Percentiles rank a stretch among this genome's conserved stretches.
Conservation (phyloP, 2,329 filamentous ascomycete species). For the Cryphonectria nitschkei region DNA sequence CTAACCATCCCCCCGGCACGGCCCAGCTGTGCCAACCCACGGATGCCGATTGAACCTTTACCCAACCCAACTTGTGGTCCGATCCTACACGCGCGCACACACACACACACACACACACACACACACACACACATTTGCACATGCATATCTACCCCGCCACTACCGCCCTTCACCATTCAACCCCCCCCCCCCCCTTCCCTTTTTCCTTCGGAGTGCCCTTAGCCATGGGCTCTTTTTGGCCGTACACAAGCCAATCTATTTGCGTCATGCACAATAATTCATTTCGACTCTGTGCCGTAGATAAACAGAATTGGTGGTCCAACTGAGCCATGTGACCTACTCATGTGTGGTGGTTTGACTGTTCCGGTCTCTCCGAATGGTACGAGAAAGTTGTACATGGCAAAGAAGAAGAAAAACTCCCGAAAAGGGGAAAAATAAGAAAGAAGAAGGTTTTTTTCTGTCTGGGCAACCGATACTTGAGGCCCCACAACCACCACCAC, state of each 20-base stretch:
- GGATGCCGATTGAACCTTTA: neutral
- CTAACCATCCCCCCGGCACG: neutral
- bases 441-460: neutral
- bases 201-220: neutral
- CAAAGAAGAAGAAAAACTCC: neutral
- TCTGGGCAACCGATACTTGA: neutral
- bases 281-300: neutral
- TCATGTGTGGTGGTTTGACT: neutral
- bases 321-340: neutral
- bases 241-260: neutral
- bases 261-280: neutral
- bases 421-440: neutral
- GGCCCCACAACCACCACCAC: neutral
- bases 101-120: slow-evolving; percentile 8
- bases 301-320: neutral
- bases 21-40: neutral
- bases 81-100: neutral
- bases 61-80: neutral
- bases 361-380: neutral
- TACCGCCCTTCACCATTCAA: neutral
- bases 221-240: neutral
- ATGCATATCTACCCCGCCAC: neutral
- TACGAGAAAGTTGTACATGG: neutral
- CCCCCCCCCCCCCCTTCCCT: too few species aligned
- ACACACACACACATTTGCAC: neutral